Evolutionary conservation across 2,329 filamentous ascomycete species (phyloP).

Genomic region (Aspergillus alliaceus): DNA sequence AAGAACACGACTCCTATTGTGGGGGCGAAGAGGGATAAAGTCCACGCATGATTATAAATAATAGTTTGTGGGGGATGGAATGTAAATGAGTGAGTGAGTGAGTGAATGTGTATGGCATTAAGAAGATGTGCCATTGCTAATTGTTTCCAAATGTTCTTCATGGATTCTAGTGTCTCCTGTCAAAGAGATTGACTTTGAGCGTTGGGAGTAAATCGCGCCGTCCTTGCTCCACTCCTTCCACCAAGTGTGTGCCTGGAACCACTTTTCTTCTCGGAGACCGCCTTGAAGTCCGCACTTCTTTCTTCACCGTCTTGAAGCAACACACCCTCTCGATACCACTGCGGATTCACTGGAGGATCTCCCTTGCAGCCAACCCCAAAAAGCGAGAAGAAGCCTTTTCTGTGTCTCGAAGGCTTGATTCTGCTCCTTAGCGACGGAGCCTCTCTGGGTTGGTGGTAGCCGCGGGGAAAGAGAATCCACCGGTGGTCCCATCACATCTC

Average conservation of each 20-base stretch:
- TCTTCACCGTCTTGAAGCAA: neutral
- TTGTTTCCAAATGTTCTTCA: neutral
- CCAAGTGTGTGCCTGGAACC: slow-evolving; percentile 3
- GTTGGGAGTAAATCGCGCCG: neutral
- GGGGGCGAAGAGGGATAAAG: too few relatives aligned
- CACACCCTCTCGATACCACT: neutral
- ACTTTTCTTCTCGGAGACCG: slow-evolving; percentile 1
- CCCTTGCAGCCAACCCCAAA: neutral
- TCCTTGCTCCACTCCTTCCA: neutral
- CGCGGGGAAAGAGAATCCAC: slow-evolving; percentile 14
- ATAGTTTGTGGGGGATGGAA: too few relatives aligned
- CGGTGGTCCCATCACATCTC: slow-evolving; percentile 2
- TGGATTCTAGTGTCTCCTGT: slow-evolving; percentile 4
- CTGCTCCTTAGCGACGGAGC: slow-evolving; percentile 7
- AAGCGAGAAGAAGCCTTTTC: neutral
- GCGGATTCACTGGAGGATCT: neutral
- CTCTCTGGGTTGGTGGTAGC: slow-evolving; percentile 8
- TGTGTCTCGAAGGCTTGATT: neutral
- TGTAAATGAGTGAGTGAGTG: neutral
- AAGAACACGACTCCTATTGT: neutral
- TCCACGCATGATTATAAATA: too few relatives aligned
- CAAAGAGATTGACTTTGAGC: slow-evolving; percentile 5
- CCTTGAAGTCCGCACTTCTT: neutral
- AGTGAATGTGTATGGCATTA: neutral
- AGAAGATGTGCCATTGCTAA: neutral